A percentile compares a stretch with the other conserved stretches of the same genome.
phyloP scores from a whole-genome alignment of 306 rosid genomes.

The Cucurbita moschata region DNA sequence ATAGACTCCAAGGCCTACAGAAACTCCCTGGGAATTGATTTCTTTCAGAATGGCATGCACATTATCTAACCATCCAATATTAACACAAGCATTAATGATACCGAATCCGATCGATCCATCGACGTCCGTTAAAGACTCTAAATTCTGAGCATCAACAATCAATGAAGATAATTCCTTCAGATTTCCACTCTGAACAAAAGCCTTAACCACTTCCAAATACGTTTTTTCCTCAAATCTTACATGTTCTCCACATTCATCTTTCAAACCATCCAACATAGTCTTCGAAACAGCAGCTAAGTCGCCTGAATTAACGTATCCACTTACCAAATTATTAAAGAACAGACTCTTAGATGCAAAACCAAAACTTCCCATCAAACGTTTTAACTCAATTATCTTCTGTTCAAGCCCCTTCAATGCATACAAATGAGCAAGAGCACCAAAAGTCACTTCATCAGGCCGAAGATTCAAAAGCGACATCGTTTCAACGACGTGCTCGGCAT shows the following conservation, averaged over 20 bases:
- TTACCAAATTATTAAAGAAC: conserved; percentile 43
- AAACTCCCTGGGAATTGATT: conserved; percentile 57
- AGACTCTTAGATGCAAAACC: conserved; percentile 27
- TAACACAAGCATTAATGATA: conserved; percentile 64
- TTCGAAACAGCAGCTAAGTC: conserved; percentile 48
- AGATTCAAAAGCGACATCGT: conserved; percentile 48
- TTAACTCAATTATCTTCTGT: conserved; percentile 46
- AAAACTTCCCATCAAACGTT: conserved; percentile 43
- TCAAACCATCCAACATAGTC: conserved; percentile 42
- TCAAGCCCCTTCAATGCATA: conserved; percentile 65
- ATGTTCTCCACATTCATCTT: conserved; percentile 24
- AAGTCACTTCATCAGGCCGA: conserved; percentile 61
- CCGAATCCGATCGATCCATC: conserved; percentile 61
- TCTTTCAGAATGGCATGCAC: conserved; percentile 74
- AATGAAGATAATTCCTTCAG: conserved; percentile 53
- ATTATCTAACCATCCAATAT: conserved; percentile 53
- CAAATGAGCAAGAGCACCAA: conserved; percentile 71
- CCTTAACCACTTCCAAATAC: conserved; percentile 47
- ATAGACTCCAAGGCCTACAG: conserved; percentile 74
- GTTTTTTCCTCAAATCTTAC: conserved; percentile 49
- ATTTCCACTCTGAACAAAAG: conserved; percentile 39
- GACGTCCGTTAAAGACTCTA: conserved; percentile 34
- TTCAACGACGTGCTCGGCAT: conserved; percentile 54
- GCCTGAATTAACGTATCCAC: conserved; percentile 54
- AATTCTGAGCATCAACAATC: conserved; percentile 56